Conservation (phyloP, 2,329 filamentous ascomycete genomes). For the Aspergillus niger region DNA sequence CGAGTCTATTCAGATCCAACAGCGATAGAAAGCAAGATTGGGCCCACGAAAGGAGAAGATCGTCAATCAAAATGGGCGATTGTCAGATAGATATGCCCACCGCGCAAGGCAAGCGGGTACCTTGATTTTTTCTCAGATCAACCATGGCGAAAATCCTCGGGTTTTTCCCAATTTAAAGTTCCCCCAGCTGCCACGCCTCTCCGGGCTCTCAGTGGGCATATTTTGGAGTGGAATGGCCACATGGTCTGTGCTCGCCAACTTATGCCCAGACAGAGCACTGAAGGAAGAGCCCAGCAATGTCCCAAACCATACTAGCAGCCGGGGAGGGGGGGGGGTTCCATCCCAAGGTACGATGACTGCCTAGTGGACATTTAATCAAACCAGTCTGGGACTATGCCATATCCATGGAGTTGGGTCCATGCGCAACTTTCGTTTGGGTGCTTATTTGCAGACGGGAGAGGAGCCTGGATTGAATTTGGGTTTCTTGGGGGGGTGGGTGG, state of each 20-base stretch:
- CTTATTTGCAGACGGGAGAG: background rate
- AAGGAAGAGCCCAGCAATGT: constrained; percentile 2
- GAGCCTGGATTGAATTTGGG: background rate
- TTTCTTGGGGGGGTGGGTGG: too few relatives aligned
- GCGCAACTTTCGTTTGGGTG: background rate
- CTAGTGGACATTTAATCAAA: background rate
- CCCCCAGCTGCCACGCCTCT: constrained; percentile 13
- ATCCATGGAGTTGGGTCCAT: background rate
- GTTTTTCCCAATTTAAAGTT: constrained; percentile 17
- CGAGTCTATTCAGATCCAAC: constrained; percentile 9
- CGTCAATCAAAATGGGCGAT: constrained; percentile 13
- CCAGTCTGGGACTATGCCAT: background rate
- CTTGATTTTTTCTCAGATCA: constrained; percentile 15
- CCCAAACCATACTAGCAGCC: constrained; percentile 6
- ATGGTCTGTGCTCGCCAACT: constrained; percentile 10
- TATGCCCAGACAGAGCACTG: background rate
- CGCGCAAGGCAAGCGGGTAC: constrained; percentile 18
- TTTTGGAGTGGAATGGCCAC: constrained; percentile 12
- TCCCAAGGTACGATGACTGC: constrained; percentile 2
- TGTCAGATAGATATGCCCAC: constrained; percentile 19
- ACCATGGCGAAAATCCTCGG: constrained; percentile 18
- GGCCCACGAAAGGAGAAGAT: constrained; percentile 20
- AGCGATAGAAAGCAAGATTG: constrained; percentile 10
- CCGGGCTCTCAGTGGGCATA: constrained; percentile 6
- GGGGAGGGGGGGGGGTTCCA: background rate